Evolutionary conservation across 2,329 filamentous ascomycete species (phyloP).

Genomic region (Pyricularia grisea): DNA sequence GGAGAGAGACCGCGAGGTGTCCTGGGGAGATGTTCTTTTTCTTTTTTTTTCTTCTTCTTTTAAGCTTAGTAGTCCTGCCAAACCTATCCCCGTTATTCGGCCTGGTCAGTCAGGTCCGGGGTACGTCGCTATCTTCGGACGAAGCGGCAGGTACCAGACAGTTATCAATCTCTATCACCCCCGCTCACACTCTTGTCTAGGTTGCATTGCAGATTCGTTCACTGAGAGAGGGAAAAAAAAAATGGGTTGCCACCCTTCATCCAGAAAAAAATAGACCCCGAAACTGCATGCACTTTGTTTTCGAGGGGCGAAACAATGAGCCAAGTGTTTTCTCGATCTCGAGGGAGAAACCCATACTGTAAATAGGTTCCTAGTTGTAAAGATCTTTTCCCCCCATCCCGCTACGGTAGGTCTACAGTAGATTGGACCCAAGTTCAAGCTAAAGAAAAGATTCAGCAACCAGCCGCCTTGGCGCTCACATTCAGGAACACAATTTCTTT

Average conservation of each 20-base stretch:
- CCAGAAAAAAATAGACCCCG: not conserved
- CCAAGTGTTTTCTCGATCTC: not conserved
- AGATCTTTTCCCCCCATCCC: too few species aligned
- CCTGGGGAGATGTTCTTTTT: not conserved
- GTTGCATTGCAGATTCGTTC: not conserved
- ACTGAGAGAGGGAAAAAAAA: not conserved
- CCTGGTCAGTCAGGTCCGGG: not conserved
- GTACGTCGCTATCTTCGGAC: not conserved
- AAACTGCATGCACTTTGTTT: not conserved
- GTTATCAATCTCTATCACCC: not conserved
- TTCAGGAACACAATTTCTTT: not conserved
- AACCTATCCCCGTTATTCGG: not conserved
- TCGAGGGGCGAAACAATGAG: not conserved
- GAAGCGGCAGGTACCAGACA: not conserved
- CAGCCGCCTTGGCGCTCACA: not conserved
- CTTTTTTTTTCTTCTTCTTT: not conserved
- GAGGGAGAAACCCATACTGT: not conserved
- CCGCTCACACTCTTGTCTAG: not conserved
- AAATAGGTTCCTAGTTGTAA: too few species aligned
- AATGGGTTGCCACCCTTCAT: not conserved
- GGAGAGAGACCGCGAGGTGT: not conserved
- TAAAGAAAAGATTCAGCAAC: not conserved
- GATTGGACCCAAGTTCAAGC: not conserved
- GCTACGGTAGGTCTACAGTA: too few species aligned
- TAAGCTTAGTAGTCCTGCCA: not conserved